phyloP scores from a whole-genome alignment of 805 yeast species.

The Candida insectorum region DNA sequence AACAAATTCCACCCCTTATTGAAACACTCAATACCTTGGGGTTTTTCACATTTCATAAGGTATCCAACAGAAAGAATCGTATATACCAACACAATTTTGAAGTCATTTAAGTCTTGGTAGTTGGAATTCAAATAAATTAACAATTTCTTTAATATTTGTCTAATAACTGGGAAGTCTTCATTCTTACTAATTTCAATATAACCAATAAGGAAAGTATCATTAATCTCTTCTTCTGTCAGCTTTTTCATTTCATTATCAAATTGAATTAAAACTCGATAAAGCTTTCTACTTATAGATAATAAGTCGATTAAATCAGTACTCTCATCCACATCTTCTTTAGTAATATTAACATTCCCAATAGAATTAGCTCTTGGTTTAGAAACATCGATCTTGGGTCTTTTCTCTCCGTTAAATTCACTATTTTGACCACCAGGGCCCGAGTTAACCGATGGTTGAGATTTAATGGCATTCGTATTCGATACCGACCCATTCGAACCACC shows the following conservation, averaged over 20 bases:
- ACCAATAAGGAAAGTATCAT: conserved; percentile 32
- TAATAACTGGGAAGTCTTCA: conserved; percentile 15
- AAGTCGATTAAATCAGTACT: conserved; percentile 24
- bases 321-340: conserved; percentile 2
- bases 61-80: conserved; percentile 45
- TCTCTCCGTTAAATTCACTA: too few species aligned
- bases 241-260: conserved; percentile 11
- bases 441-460: background rate
- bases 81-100: conserved; percentile 39
- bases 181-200: conserved; percentile 18
- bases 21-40: conserved; percentile 35
- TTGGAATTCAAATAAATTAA: conserved; percentile 19
- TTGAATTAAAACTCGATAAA: conserved; percentile 15
- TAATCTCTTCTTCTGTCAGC: conserved; percentile 14
- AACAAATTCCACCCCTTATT: conserved; percentile 45
- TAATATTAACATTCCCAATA: conserved; percentile 2
- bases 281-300: conserved; percentile 24
- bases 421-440: too few species aligned
- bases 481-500: background rate
- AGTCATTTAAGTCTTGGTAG: conserved; percentile 20
- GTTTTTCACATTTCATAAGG: conserved; percentile 18
- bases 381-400: background rate
- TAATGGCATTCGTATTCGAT: background rate
- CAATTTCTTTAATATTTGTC: conserved; percentile 18
- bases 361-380: conserved; percentile 5